Base-by-base conservation (phyloP, 202 grass and related monocot genomes). In the Hordeum pubiflorum region DNA sequence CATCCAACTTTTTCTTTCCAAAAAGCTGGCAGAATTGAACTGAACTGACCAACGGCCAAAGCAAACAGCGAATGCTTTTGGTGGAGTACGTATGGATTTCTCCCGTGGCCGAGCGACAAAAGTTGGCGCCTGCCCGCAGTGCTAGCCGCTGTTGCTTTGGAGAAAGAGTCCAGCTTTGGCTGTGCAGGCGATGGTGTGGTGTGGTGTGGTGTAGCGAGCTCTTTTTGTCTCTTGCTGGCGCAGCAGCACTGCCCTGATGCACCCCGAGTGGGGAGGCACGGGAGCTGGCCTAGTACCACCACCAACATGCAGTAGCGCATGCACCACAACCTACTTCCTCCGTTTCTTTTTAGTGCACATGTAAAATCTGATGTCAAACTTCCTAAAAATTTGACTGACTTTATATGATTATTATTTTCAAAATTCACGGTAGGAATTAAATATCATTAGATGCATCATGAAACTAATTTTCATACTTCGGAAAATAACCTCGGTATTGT, bases 211-310 rank as follows among this genome's bases (percentile, higher is more conserved):
- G 64, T 72, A 78, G 87, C 10, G 21, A 15, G 4, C 10, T 65
- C 43, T 17, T 81, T 82, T 68, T 89, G 87, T 89, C 67, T 82
- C 59, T 60, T 61, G 58, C 52, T 61, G 3, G 74, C 69, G 87
- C 29, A 38, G 73, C 82, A 89, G 34, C 64, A 2, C 66, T 48
- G 40, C 59, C 20, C 24, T 12, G 4, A 9, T 86, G 83, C 74
- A 39, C 87, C 83, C 87, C 62, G 58, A 69, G 66, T 52, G 56
- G 20, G 8, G 0, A 20, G 72, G 74, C 56, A 54, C 24, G 23
- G 77, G 58, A 17, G 36, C 78, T 67, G 66, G 21, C 17, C 78
- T 72, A 74, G 26, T 17, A 29, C 57, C 10, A 58, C 10, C 13
- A 27, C 7, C 31, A 32, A 26, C 39, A 14, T 11, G 43, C 43